A percentile compares a stretch with the other conserved stretches of the same genome.
These are phyloP conservation scores for Leucogyrophana mollusca DNA, from an alignment of 768 basidiomycete species.

Conservation along the genomic window DNA sequence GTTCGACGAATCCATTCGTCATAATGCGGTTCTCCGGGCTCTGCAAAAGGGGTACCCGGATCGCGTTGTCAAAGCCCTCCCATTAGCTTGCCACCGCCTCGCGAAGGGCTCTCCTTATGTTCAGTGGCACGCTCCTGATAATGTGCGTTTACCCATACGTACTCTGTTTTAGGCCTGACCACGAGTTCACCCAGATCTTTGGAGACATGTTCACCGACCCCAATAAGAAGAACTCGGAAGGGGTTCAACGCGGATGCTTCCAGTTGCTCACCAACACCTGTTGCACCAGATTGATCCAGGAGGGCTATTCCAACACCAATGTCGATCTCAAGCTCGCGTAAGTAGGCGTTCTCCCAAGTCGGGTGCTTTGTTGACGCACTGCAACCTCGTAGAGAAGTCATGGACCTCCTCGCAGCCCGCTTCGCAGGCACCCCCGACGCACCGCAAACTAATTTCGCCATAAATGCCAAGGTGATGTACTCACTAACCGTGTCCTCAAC, in stretches of 20 bases:
- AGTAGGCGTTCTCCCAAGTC: no score
- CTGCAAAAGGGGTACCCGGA: conserved; percentile 8
- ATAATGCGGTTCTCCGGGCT: conserved; percentile 16
- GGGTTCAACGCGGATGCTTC: no score
- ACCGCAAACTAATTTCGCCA: no score
- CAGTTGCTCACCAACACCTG: conserved; percentile 14
- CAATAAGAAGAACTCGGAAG: not conserved
- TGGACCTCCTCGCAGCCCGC: no score
- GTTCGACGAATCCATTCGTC: conserved; percentile 22
- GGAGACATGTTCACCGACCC: conserved; percentile 9
- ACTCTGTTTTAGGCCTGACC: not conserved
- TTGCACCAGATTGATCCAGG: no score
- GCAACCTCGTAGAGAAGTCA: no score
- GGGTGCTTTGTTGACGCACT: no score
- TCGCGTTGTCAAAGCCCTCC: conserved; percentile 12
- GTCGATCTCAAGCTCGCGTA: no score
- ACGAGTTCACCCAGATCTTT: conserved; percentile 3
- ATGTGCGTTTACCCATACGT: not conserved
- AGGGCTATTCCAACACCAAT: no score
- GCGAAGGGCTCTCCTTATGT: conserved; percentile 14
- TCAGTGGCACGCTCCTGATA: conserved; percentile 18
- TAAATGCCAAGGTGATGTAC: not conserved
- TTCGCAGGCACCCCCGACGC: no score
- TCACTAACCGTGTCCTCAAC: not conserved
- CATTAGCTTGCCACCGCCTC: conserved; percentile 20